Conservation (phyloP, 805 yeast genomes). For the Vanderwaltozyma tropicalis region DNA sequence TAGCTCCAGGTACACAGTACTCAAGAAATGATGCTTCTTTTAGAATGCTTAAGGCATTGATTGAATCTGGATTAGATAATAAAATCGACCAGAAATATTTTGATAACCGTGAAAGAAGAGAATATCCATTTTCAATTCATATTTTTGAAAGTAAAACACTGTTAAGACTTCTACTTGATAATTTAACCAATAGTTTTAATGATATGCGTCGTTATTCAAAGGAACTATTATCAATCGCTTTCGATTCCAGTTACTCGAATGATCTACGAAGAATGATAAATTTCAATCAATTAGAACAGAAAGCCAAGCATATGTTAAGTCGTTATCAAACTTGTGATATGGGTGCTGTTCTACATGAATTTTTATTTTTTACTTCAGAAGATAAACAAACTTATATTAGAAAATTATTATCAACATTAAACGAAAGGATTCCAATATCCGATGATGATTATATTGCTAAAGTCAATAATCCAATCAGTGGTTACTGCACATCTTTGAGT, state of each 20-base stretch:
- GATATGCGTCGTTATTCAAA: constrained; percentile 56
- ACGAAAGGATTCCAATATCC: constrained; percentile 28
- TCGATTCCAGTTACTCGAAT: constrained; percentile 8
- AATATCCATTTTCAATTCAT: constrained; percentile 38
- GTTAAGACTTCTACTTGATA: constrained; percentile 45
- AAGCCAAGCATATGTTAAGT: constrained; percentile 33
- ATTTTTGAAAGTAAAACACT: constrained; percentile 32
- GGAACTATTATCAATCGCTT: constrained; percentile 33
- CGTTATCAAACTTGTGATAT: constrained; percentile 58
- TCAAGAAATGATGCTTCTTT: constrained; percentile 42
- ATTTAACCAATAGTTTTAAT: constrained; percentile 60
- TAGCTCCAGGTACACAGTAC: constrained; percentile 49
- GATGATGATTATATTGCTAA: constrained; percentile 32
- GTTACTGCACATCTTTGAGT: constrained; percentile 52
- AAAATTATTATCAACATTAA: constrained; percentile 28
- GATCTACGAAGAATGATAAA: constrained; percentile 3
- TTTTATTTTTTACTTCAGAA: constrained; percentile 33
- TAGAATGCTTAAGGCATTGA: constrained; percentile 36
- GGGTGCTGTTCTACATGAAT: constrained; percentile 59
- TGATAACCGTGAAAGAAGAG: constrained; percentile 36
- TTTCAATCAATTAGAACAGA: constrained; percentile 10
- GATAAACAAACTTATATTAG: constrained; percentile 24
- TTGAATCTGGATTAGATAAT: constrained; percentile 48
- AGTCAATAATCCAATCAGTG: constrained; percentile 52
- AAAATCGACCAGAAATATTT: constrained; percentile 29